Evolutionary conservation across 768 basidiomycete species (phyloP).

Genomic region (Lyophyllum semitale): DNA sequence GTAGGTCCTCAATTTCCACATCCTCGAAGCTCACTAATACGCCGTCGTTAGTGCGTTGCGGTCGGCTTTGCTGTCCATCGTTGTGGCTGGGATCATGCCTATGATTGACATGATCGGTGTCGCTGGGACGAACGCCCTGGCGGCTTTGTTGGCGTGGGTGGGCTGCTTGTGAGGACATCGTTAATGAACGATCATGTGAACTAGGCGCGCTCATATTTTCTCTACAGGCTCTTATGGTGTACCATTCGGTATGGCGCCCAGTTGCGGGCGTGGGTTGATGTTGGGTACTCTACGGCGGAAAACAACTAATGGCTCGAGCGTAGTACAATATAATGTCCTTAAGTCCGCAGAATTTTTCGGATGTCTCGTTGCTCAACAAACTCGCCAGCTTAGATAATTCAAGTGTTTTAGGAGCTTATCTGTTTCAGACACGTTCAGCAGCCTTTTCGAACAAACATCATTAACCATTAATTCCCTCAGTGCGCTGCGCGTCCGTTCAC

Average conservation of each 20-base stretch:
- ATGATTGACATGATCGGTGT: slow-evolving; percentile 56
- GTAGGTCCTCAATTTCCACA: slow-evolving; percentile 34
- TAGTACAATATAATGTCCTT: no score
- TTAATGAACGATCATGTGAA: no score
- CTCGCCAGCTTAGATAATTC: no score
- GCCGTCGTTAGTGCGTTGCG: slow-evolving; percentile 47
- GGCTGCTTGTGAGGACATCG: slow-evolving; percentile 51
- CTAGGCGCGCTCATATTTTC: neutral
- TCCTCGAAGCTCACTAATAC: neutral
- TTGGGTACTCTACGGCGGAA: slow-evolving; percentile 51
- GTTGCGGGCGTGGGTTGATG: slow-evolving; percentile 58
- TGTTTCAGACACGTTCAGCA: no score
- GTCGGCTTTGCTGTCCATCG: slow-evolving; percentile 41
- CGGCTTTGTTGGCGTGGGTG: slow-evolving; percentile 46
- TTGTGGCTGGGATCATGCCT: slow-evolving; percentile 51
- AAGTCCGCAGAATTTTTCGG: no score
- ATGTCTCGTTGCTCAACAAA: no score
- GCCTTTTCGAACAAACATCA: no score
- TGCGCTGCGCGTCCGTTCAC: no score
- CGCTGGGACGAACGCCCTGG: slow-evolving; percentile 44
- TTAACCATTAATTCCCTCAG: no score
- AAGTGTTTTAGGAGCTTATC: no score
- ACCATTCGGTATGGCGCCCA: slow-evolving; percentile 60
- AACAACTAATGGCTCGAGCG: slow-evolving; percentile 39
- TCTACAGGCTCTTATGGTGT: slow-evolving; percentile 47